Base-by-base conservation (phyloP, 768 basidiomycete genomes). In the Boletus rufocinnamomeus region DNA sequence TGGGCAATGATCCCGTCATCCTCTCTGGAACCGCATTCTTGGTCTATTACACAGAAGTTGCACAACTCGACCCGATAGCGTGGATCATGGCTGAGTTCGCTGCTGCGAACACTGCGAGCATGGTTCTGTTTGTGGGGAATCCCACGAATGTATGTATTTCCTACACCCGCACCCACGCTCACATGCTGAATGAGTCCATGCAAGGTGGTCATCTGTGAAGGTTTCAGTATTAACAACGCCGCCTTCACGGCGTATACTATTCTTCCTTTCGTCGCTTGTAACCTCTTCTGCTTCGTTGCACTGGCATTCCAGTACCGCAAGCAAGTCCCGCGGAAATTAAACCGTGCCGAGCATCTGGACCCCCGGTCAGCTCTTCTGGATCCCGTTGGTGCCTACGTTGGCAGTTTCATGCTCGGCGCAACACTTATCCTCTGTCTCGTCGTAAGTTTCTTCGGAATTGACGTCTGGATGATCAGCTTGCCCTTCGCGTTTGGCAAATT, bases 1-100 rank as follows among this genome's bases (percentile, higher is more conserved):
- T 97, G n/a, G 95, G 95, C 7, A 97, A 97, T 67, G 93, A 98
- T 73, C 95, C 95, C 0, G 84, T 98, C 69, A 91, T 97, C 57
- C 82, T 98, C 49, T 92, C 89, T 14, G 95, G 94, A 2, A 96
- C 95, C 0, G 87, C 88, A 0, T 97, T 98, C 72, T 74, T 97
- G 34, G 89, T 87, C 7, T 97, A 97, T 66, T 93, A 93, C 66
- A 95, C 94, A 0, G 72, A 83, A 34, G 87, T 87, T 10, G 65
- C 64, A 35, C 27, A 72, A 44, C 74, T 85, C 25, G 57, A 84
- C 30, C 83, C 86, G 0, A 75, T 76, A 4, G 77, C 88, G 2
- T 90, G 88, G 89, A 75, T 91, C 44, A 88, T 89, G 59, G 79
- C 87, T 13, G 87, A 90, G 59, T 91, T 91, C 64, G 84, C 87